Evolutionary conservation across 2,329 filamentous ascomycete genomes (phyloP).

Genomic region (Trichophyton equinum): DNA sequence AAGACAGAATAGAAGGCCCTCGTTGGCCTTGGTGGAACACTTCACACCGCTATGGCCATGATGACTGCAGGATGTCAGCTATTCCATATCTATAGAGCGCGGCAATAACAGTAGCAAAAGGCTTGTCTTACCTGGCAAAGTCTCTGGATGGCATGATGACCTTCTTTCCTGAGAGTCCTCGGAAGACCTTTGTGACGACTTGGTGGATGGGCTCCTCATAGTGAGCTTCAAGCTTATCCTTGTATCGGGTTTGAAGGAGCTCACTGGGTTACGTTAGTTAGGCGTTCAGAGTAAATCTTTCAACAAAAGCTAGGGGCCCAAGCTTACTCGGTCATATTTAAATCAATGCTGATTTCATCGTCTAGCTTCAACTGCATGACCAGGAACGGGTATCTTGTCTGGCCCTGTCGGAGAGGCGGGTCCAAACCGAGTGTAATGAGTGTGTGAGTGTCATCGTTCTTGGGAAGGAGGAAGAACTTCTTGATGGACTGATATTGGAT

Average conservation of each 20-base stretch:
- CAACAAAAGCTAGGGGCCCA: neutral
- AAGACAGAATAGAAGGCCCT: conserved; percentile 91
- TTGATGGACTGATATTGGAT: conserved; percentile 97
- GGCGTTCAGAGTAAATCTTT: no score
- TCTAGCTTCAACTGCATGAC: conserved; percentile 99
- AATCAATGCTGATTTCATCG: conserved; percentile 88
- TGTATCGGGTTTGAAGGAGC: conserved; percentile 70
- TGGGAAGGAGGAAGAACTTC: conserved; percentile 96
- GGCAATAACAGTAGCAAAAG: neutral
- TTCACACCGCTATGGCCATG: conserved; percentile 92
- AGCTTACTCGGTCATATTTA: conserved; percentile 73
- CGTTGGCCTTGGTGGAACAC: conserved; percentile 99
- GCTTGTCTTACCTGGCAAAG: conserved; percentile 54
- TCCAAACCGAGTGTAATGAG: conserved; percentile 92
- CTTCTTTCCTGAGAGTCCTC: conserved; percentile 87
- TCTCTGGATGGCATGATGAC: conserved; percentile 88
- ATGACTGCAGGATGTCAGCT: conserved; percentile 44
- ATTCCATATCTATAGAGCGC: neutral
- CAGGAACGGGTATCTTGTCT: conserved; percentile 94
- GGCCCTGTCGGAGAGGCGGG: conserved; percentile 86
- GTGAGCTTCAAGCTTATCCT: conserved; percentile 73
- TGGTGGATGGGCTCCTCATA: conserved; percentile 91
- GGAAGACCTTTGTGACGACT: conserved; percentile 91
- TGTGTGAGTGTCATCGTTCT: conserved; percentile 94
- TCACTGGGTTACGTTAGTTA: conserved; percentile 35